Base-by-base conservation (phyloP, 768 basidiomycete genomes). In the Psilocybe azurescens region DNA sequence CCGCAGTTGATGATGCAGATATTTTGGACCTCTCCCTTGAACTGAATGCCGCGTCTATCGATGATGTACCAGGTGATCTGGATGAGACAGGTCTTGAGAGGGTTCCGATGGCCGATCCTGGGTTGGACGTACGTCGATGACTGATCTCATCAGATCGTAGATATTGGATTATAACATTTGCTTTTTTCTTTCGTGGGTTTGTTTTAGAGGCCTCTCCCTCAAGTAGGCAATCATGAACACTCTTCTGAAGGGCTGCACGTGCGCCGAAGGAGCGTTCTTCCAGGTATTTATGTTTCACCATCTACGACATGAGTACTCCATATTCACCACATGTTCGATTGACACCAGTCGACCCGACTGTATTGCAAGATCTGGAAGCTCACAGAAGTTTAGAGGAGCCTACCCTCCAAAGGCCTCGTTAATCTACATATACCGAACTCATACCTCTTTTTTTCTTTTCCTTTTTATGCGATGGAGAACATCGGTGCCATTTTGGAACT, bases 31-130 rank as follows among this genome's bases (percentile, higher is more conserved):
- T 98, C 61, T 90, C 94, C 3, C 89, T 97, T 76, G 96, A 97
- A 71, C 79, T 98, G 69, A 92, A 88, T 70, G 90, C 91, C 5
- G 88, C 89, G 47, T 89, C 92, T 7, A 88, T 95, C 58, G 94
- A 95, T 59, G 88, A 85, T 66, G 81, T 84, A 24, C 80, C 86
- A 10, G 85, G 85, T 64, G 88, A 91, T 69, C 71, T 93, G 66
- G 91, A 93, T 65, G 91, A 93, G 70, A 85, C 83, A 62, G 93
- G 92, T 41, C 84, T 96, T 57, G 95, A 96, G 73, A 80, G 92
- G 63, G 93, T 96, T 29, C 95, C 95, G 33, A 91, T 93, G 85
- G 94, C 94, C 49, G 95, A 96, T 78, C 94, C 94, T 61, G 94
- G 91, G 47, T 75, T 93, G 69, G 90, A 92, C 75, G 91, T 91